phyloP scores from a whole-genome alignment of 169 alveolate species.

The Cryptosporidium viatorum region DNA sequence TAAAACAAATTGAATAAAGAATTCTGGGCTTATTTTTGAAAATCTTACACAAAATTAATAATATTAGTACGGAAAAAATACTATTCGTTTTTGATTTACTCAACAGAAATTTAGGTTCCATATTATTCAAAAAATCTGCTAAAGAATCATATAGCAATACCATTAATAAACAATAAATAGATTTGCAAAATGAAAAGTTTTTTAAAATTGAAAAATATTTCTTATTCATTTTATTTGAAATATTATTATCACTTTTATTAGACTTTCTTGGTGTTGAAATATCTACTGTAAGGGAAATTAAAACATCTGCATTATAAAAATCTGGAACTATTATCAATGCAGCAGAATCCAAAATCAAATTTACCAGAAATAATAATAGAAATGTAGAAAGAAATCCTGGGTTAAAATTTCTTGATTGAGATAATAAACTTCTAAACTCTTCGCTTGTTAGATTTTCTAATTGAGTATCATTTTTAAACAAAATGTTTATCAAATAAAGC shows the following conservation, averaged over 20 bases:
- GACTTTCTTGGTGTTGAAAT: neutral
- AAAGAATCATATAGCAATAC: neutral
- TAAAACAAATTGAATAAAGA: neutral
- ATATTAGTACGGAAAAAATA: neutral
- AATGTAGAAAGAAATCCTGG: slow-evolving; percentile 28
- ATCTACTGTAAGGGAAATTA: neutral
- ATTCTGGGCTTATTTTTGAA: slow-evolving; percentile 2
- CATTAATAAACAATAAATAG: slow-evolving; percentile 1
- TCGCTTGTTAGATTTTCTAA: slow-evolving; percentile 1
- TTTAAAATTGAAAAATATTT: neutral
- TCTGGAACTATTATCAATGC: slow-evolving; percentile 23
- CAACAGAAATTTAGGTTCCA: neutral
- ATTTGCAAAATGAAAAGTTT: neutral
- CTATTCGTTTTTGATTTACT: neutral
- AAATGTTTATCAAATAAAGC: slow-evolving; percentile 11
- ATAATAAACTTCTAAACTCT: neutral
- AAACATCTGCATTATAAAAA: neutral
- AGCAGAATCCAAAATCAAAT: slow-evolving; percentile 22
- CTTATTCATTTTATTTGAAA: neutral
- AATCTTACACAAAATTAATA: slow-evolving; percentile 23
- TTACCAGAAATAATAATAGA: neutral
- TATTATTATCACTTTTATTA: neutral
- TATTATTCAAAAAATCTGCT: neutral
- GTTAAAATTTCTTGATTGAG: slow-evolving; percentile 10
- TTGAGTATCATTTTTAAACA: slow-evolving; percentile 13